Percentiles rank a stretch among this genome's conserved stretches.
These are phyloP conservation scores for Aspergillus sp. DNA, from an alignment of 2,329 filamentous ascomycete genomes.

Conservation along the genomic window DNA sequence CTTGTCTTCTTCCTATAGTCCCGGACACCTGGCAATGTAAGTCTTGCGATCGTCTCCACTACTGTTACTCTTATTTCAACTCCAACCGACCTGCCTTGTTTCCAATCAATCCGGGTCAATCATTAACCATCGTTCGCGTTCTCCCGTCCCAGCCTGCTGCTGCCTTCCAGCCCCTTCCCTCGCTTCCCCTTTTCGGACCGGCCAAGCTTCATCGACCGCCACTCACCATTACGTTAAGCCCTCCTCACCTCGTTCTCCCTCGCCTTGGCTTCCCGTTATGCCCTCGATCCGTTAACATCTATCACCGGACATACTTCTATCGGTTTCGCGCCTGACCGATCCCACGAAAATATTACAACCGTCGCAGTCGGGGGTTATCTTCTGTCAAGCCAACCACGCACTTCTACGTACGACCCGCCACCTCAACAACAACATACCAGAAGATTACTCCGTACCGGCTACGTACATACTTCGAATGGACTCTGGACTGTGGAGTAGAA, in stretches of 20 bases:
- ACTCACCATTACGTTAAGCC: not conserved
- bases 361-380: not conserved
- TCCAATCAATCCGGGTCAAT: not conserved
- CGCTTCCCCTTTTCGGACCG: constrained; percentile 2
- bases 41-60: not conserved
- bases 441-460: not conserved
- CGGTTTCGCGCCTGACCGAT: not conserved
- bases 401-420: not conserved
- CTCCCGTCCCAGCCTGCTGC: not conserved
- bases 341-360: no score
- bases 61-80: not conserved
- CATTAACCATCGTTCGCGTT: not conserved
- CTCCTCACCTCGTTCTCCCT: not conserved
- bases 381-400: not conserved
- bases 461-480: constrained; percentile 12
- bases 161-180: not conserved
- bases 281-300: not conserved
- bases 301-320: not conserved
- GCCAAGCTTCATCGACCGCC: not conserved
- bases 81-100: not conserved
- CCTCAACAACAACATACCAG: not conserved
- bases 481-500: constrained; percentile 12
- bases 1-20: not conserved
- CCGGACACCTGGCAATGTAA: not conserved
- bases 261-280: not conserved